Evolutionary conservation across 768 basidiomycete genomes (phyloP).

Genomic region (Termitomyces titanicus): DNA sequence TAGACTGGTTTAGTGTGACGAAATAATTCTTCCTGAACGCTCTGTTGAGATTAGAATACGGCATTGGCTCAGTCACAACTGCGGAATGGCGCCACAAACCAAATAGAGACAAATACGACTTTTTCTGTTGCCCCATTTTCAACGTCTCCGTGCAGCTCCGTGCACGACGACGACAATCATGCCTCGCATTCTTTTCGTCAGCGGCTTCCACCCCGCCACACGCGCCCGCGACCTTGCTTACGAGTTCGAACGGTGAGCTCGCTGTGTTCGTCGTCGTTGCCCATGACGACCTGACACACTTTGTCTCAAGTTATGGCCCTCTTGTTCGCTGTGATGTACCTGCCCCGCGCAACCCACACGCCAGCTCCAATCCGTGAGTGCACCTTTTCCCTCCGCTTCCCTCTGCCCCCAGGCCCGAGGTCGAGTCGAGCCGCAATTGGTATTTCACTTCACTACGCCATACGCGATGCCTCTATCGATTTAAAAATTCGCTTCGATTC

Average conservation of each 20-base stretch:
- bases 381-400: conserved; percentile 15
- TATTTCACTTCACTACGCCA: conserved; percentile 6
- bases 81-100: conserved; percentile 28
- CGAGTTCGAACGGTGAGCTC: conserved; percentile 76
- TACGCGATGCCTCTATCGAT: conserved; percentile 8
- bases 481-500: conserved; percentile 10
- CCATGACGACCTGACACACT: not conserved
- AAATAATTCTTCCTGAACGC: too few relatives aligned
- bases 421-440: conserved; percentile 27
- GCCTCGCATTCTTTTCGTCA: conserved; percentile 86
- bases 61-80: not conserved
- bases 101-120: conserved; percentile 22
- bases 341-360: conserved; percentile 75
- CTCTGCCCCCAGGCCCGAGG: conserved; percentile 23
- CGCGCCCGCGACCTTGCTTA: conserved; percentile 81
- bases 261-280: not conserved
- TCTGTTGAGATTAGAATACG: not conserved
- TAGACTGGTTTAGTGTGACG: too few relatives aligned
- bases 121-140: conserved; percentile 18
- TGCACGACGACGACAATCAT: conserved; percentile 34
- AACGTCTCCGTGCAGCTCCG: conserved; percentile 19
- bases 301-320: conserved; percentile 60
- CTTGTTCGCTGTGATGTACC: conserved; percentile 89
- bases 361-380: conserved; percentile 82
- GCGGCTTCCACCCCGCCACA: conserved; percentile 80